These are phyloP conservation scores for Lycium barbarum DNA, from an alignment of 257 asterid species.

Conservation along the genomic window DNA sequence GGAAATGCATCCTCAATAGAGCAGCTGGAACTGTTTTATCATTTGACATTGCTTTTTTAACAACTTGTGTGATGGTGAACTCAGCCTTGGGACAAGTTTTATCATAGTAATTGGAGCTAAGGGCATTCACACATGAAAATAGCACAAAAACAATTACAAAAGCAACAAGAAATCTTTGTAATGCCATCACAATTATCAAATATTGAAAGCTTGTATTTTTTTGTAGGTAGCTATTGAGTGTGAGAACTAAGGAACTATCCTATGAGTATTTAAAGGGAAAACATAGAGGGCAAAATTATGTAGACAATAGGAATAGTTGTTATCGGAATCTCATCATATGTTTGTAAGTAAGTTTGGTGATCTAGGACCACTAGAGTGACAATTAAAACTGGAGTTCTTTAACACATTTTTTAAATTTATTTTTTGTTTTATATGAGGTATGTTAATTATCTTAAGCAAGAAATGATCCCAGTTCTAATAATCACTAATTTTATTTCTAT, in stretches of 20 bases:
- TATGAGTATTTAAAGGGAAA: conserved; percentile 43
- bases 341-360: conserved; percentile 46
- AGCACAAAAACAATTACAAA: conserved; percentile 31
- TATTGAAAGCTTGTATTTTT: not conserved
- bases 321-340: conserved; percentile 25
- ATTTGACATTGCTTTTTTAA: conserved; percentile 62
- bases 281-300: not conserved
- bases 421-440: conserved; percentile 11
- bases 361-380: conserved; percentile 43
- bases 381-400: conserved; percentile 12
- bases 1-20: conserved; percentile 84
- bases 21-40: conserved; percentile 88
- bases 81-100: conserved; percentile 76
- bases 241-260: not conserved
- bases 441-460: too few relatives aligned
- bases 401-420: not conserved
- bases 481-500: not conserved
- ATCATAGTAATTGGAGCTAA: conserved; percentile 62
- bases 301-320: conserved; percentile 23
- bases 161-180: conserved; percentile 34
- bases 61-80: conserved; percentile 46
- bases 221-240: not conserved
- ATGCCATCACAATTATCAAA: conserved; percentile 44
- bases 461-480: not conserved
- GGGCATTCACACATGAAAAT: conserved; percentile 43